Conservation (phyloP, 2,329 filamentous ascomycete species). For the Ceratocystiopsis brevicomis region DNA sequence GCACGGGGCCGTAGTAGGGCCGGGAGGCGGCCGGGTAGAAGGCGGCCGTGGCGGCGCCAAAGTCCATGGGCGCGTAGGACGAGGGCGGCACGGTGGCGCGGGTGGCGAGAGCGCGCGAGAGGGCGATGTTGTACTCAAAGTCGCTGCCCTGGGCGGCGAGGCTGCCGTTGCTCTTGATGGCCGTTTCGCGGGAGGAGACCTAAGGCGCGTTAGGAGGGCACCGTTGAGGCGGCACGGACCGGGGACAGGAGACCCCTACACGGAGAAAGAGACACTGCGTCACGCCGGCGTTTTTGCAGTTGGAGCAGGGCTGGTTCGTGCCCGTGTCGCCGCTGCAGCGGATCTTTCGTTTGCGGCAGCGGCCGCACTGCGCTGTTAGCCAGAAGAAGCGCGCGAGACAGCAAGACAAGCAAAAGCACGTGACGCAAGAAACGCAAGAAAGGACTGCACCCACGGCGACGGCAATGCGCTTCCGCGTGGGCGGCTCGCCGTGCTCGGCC, state of each 20-base stretch:
- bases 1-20: no score
- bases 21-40: no score
- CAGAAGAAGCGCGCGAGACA: no score
- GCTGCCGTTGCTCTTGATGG: conserved; percentile 1
- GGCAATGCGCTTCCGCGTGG: conserved; percentile 37
- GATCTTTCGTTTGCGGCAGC: conserved; percentile 87
- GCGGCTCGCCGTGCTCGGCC: conserved; percentile 21
- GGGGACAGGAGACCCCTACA: no score
- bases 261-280: conserved; percentile 63
- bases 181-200: conserved; percentile 3
- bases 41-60: no score
- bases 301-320: conserved; percentile 58
- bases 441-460: conserved; percentile 30
- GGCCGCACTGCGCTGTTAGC: conserved; percentile 44
- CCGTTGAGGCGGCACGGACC: no score
- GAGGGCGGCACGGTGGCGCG: not conserved
- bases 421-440: conserved; percentile 1
- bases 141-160: not conserved
- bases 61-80: not conserved
- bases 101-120: conserved; percentile 2
- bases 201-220: not conserved
- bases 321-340: conserved; percentile 75
- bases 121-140: not conserved
- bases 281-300: conserved; percentile 58
- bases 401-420: no score